Evolutionary conservation across 108 stramenopile genomes (phyloP).

Genomic region (Conticribra guillardii): DNA sequence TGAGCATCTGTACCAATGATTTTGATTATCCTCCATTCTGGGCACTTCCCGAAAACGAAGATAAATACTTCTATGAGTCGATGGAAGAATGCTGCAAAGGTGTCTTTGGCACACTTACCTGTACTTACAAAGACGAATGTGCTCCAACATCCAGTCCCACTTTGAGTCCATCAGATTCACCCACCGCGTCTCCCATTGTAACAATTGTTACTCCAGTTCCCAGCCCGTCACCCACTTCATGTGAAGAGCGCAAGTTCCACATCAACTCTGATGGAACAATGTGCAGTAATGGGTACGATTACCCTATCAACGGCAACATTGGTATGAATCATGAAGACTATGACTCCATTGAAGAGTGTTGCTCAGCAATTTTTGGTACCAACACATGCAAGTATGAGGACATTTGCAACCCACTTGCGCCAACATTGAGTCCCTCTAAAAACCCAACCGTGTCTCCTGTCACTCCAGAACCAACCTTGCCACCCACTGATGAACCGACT

Average conservation of each 20-base stretch:
- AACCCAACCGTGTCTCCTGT: background rate
- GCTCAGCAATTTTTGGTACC: slow-evolving; percentile 4
- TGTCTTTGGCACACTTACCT: background rate
- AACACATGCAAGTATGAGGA: slow-evolving; percentile 3
- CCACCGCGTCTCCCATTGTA: background rate
- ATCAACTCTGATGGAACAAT: slow-evolving; percentile 5
- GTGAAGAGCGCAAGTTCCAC: slow-evolving; percentile 4
- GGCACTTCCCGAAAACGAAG: no score
- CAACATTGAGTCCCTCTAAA: background rate
- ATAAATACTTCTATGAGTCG: background rate
- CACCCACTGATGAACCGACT: background rate
- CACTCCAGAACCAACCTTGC: slow-evolving; percentile 8
- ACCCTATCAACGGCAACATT: background rate
- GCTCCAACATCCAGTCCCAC: background rate
- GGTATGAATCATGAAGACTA: slow-evolving; percentile 4
- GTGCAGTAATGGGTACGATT: slow-evolving; percentile 14
- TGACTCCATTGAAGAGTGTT: slow-evolving; percentile 9
- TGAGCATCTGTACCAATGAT: slow-evolving; percentile 17
- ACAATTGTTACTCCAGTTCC: background rate
- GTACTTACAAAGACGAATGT: background rate
- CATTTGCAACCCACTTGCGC: slow-evolving; percentile 2
- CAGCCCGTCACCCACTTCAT: background rate
- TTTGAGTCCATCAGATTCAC: no score
- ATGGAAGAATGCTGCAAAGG: background rate
- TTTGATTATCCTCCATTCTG: background rate